These are phyloP conservation scores for Phytophthora sojae DNA, from an alignment of 352 stramenopile species.

Conservation along the genomic window DNA sequence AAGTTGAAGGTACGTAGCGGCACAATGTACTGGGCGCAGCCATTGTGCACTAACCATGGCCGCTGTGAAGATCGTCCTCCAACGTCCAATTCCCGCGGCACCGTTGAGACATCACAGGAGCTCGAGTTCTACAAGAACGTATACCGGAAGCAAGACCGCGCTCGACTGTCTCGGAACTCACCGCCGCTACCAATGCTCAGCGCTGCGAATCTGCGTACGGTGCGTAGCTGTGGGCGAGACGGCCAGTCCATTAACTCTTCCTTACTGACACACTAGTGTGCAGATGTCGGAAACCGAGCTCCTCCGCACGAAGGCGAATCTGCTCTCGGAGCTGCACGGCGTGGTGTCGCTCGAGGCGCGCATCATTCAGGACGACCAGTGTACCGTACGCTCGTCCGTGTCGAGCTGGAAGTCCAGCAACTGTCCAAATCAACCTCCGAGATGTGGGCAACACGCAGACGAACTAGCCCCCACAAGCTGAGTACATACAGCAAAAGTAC, in stretches of 20 bases:
- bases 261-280: conserved; percentile 2
- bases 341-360: conserved; percentile 62
- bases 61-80: conserved; percentile 13
- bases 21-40: not conserved
- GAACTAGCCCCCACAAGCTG: not conserved
- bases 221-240: conserved; percentile 26
- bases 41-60: not conserved
- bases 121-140: conserved; percentile 59
- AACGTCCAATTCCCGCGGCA: conserved; percentile 14
- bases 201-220: conserved; percentile 40
- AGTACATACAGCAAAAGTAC: conserved; percentile 3
- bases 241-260: not conserved
- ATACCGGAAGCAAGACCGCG: conserved; percentile 54
- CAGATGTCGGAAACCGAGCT: conserved; percentile 66
- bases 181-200: conserved; percentile 24
- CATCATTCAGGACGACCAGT: conserved; percentile 69
- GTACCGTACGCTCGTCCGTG: conserved; percentile 69
- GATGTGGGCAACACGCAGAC: not conserved
- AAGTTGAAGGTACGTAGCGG: conserved; percentile 18
- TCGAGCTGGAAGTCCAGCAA: conserved; percentile 75
- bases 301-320: conserved; percentile 54
- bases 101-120: conserved; percentile 52
- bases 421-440: conserved; percentile 10
- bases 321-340: conserved; percentile 64
- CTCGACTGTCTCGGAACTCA: conserved; percentile 36